Evolutionary conservation across 176 grass and related monocot genomes (phyloP).

Genomic region (Leersia perrieri): DNA sequence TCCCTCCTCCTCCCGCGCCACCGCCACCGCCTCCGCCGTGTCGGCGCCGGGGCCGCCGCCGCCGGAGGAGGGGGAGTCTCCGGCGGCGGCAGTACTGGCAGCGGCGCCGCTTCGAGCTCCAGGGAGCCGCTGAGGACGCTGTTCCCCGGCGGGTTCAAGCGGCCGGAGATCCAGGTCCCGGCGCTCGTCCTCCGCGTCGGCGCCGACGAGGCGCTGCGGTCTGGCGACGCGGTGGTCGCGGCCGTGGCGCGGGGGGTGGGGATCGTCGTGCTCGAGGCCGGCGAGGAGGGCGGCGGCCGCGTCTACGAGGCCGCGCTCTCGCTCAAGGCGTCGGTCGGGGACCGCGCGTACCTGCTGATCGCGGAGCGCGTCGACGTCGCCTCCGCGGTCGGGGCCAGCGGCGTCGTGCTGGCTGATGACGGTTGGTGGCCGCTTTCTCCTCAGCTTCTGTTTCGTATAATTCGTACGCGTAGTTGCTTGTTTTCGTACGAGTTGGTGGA

Average conservation of each 20-base stretch:
- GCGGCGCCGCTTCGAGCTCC: not conserved
- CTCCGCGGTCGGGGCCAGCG: slow-evolving; percentile 76
- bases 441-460: not conserved
- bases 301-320: slow-evolving; percentile 83
- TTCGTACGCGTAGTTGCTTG: not conserved
- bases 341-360: slow-evolving; percentile 77
- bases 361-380: slow-evolving; percentile 90
- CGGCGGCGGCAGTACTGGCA: not conserved
- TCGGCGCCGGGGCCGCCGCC: not conserved
- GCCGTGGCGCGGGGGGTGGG: slow-evolving; percentile 58
- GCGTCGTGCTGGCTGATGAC: slow-evolving; percentile 84
- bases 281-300: slow-evolving; percentile 60
- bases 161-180: slow-evolving; percentile 74
- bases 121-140: slow-evolving; percentile 64
- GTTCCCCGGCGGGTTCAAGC: slow-evolving; percentile 93
- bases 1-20: slow-evolving; percentile 20
- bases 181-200: slow-evolving; percentile 63
- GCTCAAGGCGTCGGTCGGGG: slow-evolving; percentile 69
- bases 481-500: not conserved
- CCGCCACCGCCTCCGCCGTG: slow-evolving; percentile 11
- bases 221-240: slow-evolving; percentile 40
- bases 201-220: slow-evolving; percentile 48
- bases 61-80: slow-evolving; percentile 12
- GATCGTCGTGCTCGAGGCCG: slow-evolving; percentile 79
- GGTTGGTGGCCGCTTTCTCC: slow-evolving; percentile 50